Evolutionary conservation across 2,329 filamentous ascomycete species (phyloP).

Genomic region (Ceratocystis harringtonii): DNA sequence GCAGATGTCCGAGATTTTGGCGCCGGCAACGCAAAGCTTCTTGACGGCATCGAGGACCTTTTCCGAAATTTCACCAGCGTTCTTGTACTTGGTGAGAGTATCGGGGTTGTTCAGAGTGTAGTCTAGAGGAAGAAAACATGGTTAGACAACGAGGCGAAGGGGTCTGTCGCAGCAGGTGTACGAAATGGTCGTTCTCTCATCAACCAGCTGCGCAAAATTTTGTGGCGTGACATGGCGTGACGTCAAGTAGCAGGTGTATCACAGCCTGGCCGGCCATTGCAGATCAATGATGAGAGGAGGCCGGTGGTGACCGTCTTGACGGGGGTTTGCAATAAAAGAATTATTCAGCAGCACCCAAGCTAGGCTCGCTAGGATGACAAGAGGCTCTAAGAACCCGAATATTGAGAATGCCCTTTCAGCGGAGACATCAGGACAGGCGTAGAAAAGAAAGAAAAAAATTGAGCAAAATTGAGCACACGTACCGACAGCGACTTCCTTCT

Average conservation of each 20-base stretch:
- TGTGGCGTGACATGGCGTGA: neutral
- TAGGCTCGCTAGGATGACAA: no score
- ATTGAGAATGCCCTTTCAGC: neutral
- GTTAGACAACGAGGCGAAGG: neutral
- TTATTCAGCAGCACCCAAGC: neutral
- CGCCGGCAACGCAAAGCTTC: slow-evolving; percentile 60
- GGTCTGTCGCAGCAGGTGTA: no score
- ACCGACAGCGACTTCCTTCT: slow-evolving; percentile 29
- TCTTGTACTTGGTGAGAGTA: slow-evolving; percentile 98
- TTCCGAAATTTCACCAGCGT: slow-evolving; percentile 83
- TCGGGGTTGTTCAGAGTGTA: slow-evolving; percentile 83
- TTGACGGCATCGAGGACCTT: slow-evolving; percentile 82
- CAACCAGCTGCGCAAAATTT: neutral
- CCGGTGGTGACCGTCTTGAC: slow-evolving; percentile 7
- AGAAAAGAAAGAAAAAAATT: neutral
- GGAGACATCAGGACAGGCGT: neutral
- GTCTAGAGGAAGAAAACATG: slow-evolving; percentile 37
- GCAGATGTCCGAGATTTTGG: slow-evolving; percentile 88
- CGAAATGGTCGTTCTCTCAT: no score
- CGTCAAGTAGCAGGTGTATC: neutral
- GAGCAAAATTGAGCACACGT: slow-evolving; percentile 16
- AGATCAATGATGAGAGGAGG: neutral
- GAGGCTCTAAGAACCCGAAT: neutral
- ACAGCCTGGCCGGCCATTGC: neutral
- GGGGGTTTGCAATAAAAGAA: slow-evolving; percentile 8